A percentile compares a stretch with the other conserved stretches of the same genome.
phyloP scores from a whole-genome alignment of 176 grass and related monocot genomes.

The Carex scoparia region DNA sequence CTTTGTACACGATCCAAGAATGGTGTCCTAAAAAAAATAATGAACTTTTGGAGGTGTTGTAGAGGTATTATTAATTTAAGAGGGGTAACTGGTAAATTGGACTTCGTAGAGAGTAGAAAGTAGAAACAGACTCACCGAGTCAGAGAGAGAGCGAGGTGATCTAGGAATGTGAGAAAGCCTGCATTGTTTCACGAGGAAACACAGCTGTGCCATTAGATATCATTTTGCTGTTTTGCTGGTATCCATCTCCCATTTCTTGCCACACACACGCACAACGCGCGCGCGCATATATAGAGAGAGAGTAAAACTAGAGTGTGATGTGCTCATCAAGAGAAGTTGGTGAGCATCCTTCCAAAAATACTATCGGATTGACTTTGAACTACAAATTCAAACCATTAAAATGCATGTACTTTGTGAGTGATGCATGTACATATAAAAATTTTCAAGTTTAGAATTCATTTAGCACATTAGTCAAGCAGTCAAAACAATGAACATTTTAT shows the following conservation, averaged over 20 bases:
- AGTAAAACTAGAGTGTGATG: too few species aligned
- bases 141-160: not conserved
- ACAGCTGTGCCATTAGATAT: slow-evolving; percentile 28
- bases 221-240: slow-evolving; percentile 28
- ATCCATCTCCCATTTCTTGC: slow-evolving; percentile 22
- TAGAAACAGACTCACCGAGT: not conserved
- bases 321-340: too few species aligned
- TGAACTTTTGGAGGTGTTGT: not conserved
- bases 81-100: not conserved
- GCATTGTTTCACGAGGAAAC: slow-evolving; percentile 61
- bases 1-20: not conserved
- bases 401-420: too few species aligned
- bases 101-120: not conserved
- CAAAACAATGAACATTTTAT: too few species aligned
- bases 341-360: too few species aligned
- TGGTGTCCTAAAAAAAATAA: not conserved
- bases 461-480: too few species aligned
- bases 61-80: not conserved
- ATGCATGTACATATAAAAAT: too few species aligned
- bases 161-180: slow-evolving; percentile 81
- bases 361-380: too few species aligned
- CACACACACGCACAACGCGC: too few species aligned
- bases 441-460: too few species aligned
- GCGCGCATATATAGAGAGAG: too few species aligned
- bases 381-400: too few species aligned